Evolutionary conservation across 305 asterid species (phyloP).

Genomic region (Stenogyne calaminthoides): DNA sequence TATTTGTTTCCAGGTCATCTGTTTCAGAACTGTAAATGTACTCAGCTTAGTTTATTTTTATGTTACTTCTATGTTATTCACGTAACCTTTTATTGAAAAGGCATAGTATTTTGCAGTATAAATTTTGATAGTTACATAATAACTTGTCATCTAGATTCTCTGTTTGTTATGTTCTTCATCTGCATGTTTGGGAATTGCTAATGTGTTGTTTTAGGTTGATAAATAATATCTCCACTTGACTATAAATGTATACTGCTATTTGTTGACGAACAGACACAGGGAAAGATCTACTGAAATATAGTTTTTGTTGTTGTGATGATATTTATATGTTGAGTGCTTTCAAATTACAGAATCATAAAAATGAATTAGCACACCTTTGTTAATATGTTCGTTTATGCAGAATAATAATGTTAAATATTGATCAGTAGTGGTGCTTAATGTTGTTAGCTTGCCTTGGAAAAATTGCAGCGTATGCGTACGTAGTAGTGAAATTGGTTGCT

Average conservation of each 20-base stretch:
- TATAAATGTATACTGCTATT: neutral
- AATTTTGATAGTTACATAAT: neutral
- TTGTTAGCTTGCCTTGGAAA: neutral
- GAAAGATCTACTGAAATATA: constrained; percentile 17
- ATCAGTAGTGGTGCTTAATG: neutral
- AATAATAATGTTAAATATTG: neutral
- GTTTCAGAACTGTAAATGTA: neutral
- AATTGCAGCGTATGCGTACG: neutral
- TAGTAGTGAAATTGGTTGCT: neutral
- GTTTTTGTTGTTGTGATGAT: neutral
- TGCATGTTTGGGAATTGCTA: neutral
- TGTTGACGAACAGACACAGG: neutral
- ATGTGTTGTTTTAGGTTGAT: constrained; percentile 8
- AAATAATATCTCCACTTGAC: neutral
- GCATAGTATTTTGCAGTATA: neutral
- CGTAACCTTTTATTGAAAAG: neutral
- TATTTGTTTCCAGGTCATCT: neutral
- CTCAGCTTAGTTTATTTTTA: neutral
- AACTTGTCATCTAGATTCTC: neutral
- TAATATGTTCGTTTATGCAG: neutral
- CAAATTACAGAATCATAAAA: neutral
- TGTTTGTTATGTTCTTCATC: neutral
- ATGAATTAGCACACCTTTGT: neutral
- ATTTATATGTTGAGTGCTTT: neutral
- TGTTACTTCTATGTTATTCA: neutral